Conservation (phyloP, 345 rosid genomes). For the Sonneratia caseolaris region DNA sequence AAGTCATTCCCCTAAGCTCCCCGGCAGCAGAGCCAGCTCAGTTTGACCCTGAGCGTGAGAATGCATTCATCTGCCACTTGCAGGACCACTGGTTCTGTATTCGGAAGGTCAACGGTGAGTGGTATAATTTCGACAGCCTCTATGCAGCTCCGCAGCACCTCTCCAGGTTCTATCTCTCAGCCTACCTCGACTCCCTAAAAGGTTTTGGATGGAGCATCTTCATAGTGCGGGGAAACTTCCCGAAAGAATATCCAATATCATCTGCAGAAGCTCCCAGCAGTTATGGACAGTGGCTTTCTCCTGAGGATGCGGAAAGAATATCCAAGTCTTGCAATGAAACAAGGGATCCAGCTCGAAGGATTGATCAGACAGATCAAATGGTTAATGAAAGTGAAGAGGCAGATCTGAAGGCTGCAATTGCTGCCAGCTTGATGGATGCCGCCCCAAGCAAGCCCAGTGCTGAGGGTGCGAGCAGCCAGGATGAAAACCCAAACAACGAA, state of each 20-base stretch:
- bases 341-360: constrained; percentile 21
- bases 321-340: constrained; percentile 44
- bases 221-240: constrained; percentile 83
- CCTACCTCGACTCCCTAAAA: constrained; percentile 70
- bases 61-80: constrained; percentile 86
- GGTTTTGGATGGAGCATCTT: constrained; percentile 93
- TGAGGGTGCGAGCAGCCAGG: constrained; percentile 20
- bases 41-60: constrained; percentile 75
- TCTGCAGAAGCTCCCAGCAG: constrained; percentile 66
- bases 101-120: constrained; percentile 75
- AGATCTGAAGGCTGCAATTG: constrained; percentile 81
- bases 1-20: constrained; percentile 77
- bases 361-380: constrained; percentile 25
- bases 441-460: constrained; percentile 27
- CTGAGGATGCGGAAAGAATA: constrained; percentile 82
- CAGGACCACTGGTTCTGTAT: constrained; percentile 96
- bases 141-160: constrained; percentile 81
- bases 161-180: constrained; percentile 82
- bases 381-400: constrained; percentile 59
- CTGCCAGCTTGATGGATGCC: constrained; percentile 79
- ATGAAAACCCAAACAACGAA: constrained; percentile 6
- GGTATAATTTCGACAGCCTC: constrained; percentile 96
- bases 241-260: constrained; percentile 61
- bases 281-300: constrained; percentile 83
- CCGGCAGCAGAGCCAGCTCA: constrained; percentile 91